Base-by-base conservation (phyloP, 2,329 filamentous ascomycete species). In the Diaporthe sp. region DNA sequence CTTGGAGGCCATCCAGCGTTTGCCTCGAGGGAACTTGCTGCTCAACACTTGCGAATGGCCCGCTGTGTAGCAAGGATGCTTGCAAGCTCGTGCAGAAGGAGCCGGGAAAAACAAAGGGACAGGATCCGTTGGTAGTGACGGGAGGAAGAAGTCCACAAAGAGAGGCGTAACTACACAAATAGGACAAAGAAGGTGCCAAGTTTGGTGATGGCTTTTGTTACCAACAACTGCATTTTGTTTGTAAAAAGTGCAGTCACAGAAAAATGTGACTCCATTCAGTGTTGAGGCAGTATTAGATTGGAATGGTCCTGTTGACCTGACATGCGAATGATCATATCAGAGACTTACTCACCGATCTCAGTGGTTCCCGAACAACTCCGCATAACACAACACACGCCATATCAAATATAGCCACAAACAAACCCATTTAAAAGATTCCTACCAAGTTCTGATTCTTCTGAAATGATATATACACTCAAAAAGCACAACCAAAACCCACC, bases 1-100 rank as follows among this genome's bases (percentile, higher is more conserved):
- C 17, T 3, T 73, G 61, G 74, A 58, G 6, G 39, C 53, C 55
- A 22, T 73, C 74, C 7, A 61, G 71, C 42, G 39, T 51, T 8
- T 62, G 62, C n/a, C 61, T 55, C 10, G 53, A 44, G 12, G 61
- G 44, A 9, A 71, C 61, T 25, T 73, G 61, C 37, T 73, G 74
- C 62, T 73, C 62, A 31, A 46, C 19, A 25, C 25, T 55, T 49
- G 62, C 61, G 9, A 37, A 39, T 12, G 71, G 71, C 53, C 74
- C 74, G 22, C 15, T 62, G 4, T 73, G 61, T 51, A 46, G 51
- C 28, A 57, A 51, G 55, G 55, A 70, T 39, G 74, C 55, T 3
- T 73, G 74, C 10, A 57, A 25, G 1, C 60, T 67, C 3, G 58
- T 73, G 19, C 28, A 49, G 3, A 31, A 57, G 25, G 57, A 73